These are phyloP conservation scores for Knoxdaviesia capensis DNA, from an alignment of 2,329 filamentous ascomycete species.

Conservation along the genomic window DNA sequence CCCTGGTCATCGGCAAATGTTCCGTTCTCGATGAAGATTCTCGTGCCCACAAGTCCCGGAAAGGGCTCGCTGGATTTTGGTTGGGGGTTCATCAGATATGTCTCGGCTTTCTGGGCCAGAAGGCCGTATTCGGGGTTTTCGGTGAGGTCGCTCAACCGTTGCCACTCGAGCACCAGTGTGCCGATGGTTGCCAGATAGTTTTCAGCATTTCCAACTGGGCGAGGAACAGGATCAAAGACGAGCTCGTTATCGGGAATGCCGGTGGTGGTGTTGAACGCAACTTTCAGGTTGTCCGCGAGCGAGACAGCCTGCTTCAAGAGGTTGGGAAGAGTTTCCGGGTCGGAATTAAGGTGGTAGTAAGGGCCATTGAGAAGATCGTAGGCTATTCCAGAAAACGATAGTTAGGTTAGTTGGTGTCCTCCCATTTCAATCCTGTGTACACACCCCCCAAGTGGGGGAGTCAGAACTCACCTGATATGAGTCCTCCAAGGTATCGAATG, in stretches of 20 bases:
- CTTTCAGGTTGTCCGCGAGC: slow-evolving; percentile 53
- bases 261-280: slow-evolving; percentile 57
- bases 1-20: slow-evolving; percentile 45
- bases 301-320: slow-evolving; percentile 47
- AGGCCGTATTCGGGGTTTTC: slow-evolving; percentile 44
- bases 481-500: slow-evolving; percentile 67
- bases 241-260: slow-evolving; percentile 57
- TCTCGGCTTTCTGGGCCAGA: slow-evolving; percentile 46
- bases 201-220: slow-evolving; percentile 25
- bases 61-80: slow-evolving; percentile 45
- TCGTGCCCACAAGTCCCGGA: slow-evolving; percentile 53
- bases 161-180: slow-evolving; percentile 70
- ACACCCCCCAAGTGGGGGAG: not conserved
- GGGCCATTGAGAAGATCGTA: slow-evolving; percentile 57
- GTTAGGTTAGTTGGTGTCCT: not conserved
- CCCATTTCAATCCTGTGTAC: not conserved
- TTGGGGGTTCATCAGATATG: slow-evolving; percentile 46
- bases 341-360: slow-evolving; percentile 25
- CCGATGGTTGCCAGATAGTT: slow-evolving; percentile 64
- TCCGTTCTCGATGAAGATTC: slow-evolving; percentile 44
- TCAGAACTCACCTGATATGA: slow-evolving; percentile 41
- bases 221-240: slow-evolving; percentile 30
- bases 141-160: slow-evolving; percentile 55
- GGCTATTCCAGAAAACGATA: slow-evolving; percentile 14
- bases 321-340: slow-evolving; percentile 25